A percentile compares a stretch with the other conserved stretches of the same genome.
phyloP scores from a whole-genome alignment of 1,284 basidiomycete genomes.

The Boletellus deceptivus region DNA sequence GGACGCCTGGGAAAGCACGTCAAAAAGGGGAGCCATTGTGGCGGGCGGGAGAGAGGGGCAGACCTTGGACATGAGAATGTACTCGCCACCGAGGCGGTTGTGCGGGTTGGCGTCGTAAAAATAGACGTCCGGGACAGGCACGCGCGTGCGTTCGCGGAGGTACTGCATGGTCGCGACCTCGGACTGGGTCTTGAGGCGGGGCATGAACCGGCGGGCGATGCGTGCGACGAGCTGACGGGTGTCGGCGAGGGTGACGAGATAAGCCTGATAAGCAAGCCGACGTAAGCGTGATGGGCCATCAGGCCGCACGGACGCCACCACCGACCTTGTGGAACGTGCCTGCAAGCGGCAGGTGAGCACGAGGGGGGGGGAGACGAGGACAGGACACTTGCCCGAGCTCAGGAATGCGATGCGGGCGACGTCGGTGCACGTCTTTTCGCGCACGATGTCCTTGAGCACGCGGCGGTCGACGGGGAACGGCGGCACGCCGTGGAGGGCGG shows the following conservation, averaged over 20 bases:
- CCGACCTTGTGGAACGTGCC: conserved; percentile 81
- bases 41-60: conserved; percentile 9
- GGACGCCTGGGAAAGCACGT: too few relatives aligned
- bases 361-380: conserved; percentile 4
- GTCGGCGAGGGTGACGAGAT: conserved; percentile 66
- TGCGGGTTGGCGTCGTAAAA: conserved; percentile 78
- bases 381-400: conserved; percentile 61
- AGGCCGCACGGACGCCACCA: conserved; percentile 10
- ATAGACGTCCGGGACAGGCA: conserved; percentile 72
- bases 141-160: conserved; percentile 60
- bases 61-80: conserved; percentile 82
- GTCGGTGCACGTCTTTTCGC: conserved; percentile 60
- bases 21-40: too few relatives aligned
- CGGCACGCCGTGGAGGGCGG: conserved; percentile 51
- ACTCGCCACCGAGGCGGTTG: conserved; percentile 79
- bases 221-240: conserved; percentile 65
- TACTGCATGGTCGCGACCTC: conserved; percentile 80
- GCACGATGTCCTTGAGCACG: conserved; percentile 69
- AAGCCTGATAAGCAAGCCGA: conserved; percentile 49
- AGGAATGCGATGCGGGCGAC: conserved; percentile 71
- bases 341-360: conserved; percentile 26
- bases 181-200: conserved; percentile 76
- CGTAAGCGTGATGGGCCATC: conserved; percentile 1
- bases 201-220: conserved; percentile 80
- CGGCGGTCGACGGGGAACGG: conserved; percentile 72